Percentiles rank a stretch among this genome's conserved stretches.
Conservation (phyloP, 1,139 yeast species). For the Zygosaccharomyces pseudobailii region DNA sequence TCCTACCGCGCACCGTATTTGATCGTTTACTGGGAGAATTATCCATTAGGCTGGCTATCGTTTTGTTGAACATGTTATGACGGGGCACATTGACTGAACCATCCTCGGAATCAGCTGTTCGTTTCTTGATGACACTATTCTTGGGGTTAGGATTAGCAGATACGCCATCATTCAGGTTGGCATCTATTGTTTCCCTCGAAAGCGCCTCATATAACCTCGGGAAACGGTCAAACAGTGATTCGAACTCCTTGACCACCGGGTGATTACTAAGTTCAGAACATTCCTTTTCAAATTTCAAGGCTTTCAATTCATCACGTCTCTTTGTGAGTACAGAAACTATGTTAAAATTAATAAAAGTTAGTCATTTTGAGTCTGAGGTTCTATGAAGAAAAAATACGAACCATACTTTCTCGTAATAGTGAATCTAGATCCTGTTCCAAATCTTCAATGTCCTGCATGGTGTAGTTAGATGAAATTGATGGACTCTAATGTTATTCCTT, state of each 20-base stretch:
- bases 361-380: not conserved
- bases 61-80: constrained; percentile 36
- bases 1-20: constrained; percentile 4
- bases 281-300: constrained; percentile 3
- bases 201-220: constrained; percentile 23
- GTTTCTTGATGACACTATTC: not conserved
- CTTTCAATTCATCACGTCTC: constrained; percentile 12
- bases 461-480: not conserved
- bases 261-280: constrained; percentile 7
- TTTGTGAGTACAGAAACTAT: constrained; percentile 13
- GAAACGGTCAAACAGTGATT: constrained; percentile 18
- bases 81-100: constrained; percentile 11
- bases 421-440: constrained; percentile 30
- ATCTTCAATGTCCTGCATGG: constrained; percentile 21
- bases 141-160: not conserved
- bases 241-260: constrained; percentile 19
- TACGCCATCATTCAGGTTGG: not conserved
- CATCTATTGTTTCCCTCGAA: constrained; percentile 6
- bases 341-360: not conserved
- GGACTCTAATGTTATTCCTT: not conserved
- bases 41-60: constrained; percentile 30
- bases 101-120: not conserved
- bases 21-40: constrained; percentile 25
- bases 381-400: not conserved
- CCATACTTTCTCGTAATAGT: constrained; percentile 25